Evolutionary conservation across 805 yeast species (phyloP), one percentile per base, ranked within the genome.

Genomic region (Ogataea saltuana): DNA sequence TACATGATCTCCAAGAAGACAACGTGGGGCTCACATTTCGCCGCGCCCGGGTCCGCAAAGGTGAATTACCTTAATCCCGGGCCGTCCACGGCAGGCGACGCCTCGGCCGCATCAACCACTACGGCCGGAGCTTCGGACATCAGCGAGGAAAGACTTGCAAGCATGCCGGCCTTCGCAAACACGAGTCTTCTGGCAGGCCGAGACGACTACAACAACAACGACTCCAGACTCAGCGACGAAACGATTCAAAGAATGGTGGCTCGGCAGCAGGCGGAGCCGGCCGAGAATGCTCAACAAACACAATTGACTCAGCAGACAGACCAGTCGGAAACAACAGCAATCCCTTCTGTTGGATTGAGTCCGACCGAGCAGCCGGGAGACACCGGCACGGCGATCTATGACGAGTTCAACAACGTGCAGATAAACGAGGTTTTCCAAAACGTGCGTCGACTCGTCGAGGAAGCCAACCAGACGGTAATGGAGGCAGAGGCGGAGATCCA

Each of bases 1-100:
- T 91, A 85, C 62, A 68, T 88, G 11, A 54, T 61, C 13, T 56
- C 62, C 11, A 59, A 55, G 33, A 60, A 58, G 22, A 50, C 54
- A 6, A 46, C 54, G 4, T 53, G 52, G 52, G 37, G 42, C 18
- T 36, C 54, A n/a, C 53, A 48, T 34, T 36, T 46, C 26, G 47
- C 39, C 19, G 33, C 37, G 11, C n/a, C n/a, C n/a, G n/a, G n/a
- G n/a, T 39, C 42, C 20, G 41, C 46, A 25, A 44, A 46, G 31
- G 36, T 39, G 19, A 43, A 39, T 31, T 42, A 42, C n/a, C 30
- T 47, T 2, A 32, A n/a, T 13, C 22, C 41, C n/a, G 43, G 28
- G 21, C 34, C 46, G 12, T 31, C 48, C 2, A 26, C 26, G 15
- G 34, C 37, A 3, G 32, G 30, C 15, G 28, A 13, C 1, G 42